A percentile compares a stretch with the other conserved stretches of the same genome.
phyloP scores from a whole-genome alignment of 805 yeast species.

The Teunomyces panamensis region DNA sequence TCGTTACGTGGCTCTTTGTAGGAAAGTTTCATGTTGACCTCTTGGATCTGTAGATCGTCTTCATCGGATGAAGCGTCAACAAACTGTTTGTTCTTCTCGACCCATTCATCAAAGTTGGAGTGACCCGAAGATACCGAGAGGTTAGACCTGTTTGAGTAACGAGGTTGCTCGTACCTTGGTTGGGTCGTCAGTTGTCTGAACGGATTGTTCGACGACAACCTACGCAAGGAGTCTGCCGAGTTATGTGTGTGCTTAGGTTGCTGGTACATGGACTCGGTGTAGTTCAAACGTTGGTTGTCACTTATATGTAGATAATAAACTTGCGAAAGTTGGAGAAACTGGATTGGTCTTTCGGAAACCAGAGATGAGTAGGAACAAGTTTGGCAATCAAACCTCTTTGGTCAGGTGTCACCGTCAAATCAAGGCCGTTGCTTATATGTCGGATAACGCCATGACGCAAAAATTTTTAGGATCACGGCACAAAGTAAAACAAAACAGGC shows the following conservation, averaged over 20 bases:
- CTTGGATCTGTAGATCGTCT: conserved; percentile 22
- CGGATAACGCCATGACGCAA: not conserved
- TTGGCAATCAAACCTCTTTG: not conserved
- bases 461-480: conserved; percentile 1
- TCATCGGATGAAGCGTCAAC: conserved; percentile 42
- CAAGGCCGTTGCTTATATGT: not conserved
- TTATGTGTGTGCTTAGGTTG: conserved; percentile 35
- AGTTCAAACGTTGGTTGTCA: not conserved
- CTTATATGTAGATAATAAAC: not conserved
- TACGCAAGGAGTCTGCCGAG: conserved; percentile 36
- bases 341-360: not conserved
- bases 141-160: conserved; percentile 9
- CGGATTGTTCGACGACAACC: conserved; percentile 70
- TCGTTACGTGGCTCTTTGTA: conserved; percentile 6
- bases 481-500: not conserved
- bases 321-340: not conserved
- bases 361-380: not conserved
- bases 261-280: conserved; percentile 30
- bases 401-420: conserved; percentile 3
- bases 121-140: conserved; percentile 6
- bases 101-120: conserved; percentile 54
- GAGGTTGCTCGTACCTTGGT: conserved; percentile 10
- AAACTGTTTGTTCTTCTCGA: conserved; percentile 42
- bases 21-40: conserved; percentile 6
- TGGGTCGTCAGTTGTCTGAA: conserved; percentile 44